Base-by-base conservation (phyloP, 202 grass and related monocot species). In the Panicum virgatum region DNA sequence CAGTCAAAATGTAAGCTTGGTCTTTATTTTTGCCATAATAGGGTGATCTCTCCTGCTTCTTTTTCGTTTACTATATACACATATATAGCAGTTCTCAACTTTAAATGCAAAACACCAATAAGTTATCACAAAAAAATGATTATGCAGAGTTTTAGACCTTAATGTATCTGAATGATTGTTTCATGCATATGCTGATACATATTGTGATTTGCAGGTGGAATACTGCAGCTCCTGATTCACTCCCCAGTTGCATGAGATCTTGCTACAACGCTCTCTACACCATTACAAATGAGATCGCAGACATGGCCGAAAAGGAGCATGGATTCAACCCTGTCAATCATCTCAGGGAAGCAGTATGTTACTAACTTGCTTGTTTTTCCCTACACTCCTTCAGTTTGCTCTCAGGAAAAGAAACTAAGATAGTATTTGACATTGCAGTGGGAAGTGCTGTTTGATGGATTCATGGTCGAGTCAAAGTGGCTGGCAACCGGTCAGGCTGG, bases 1-100 rank as follows among this genome's bases (percentile, higher is more conserved):
- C 89, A 13, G 79, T 93, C 37, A 82, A 84, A 62, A 68, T 34
- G 94, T 93, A 85, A 87, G 72, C 4, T 62, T 7, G 15, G n/a
- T n/a, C n/a, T n/a, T n/a, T n/a, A n/a, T n/a, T n/a, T n/a, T n/a
- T n/a, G n/a, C n/a, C n/a, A n/a, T n/a, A n/a, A n/a, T n/a, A n/a
- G n/a, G n/a, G n/a, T n/a, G n/a, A n/a, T n/a, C n/a, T n/a, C n/a
- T n/a, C n/a, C n/a, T n/a, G n/a, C n/a, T n/a, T n/a, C n/a, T n/a
- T n/a, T n/a, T n/a, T n/a, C n/a, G n/a, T n/a, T n/a, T n/a, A n/a
- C n/a, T n/a, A n/a, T n/a, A n/a, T n/a, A n/a, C n/a, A n/a, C n/a
- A n/a, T n/a, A n/a, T n/a, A n/a, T n/a, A n/a, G n/a, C n/a, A n/a
- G n/a, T n/a, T n/a, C n/a, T n/a, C n/a, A n/a, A n/a, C n/a, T n/a